Evolutionary conservation across 208 protist genomes (phyloP).

Genomic region (Zelonia costaricensis): DNA sequence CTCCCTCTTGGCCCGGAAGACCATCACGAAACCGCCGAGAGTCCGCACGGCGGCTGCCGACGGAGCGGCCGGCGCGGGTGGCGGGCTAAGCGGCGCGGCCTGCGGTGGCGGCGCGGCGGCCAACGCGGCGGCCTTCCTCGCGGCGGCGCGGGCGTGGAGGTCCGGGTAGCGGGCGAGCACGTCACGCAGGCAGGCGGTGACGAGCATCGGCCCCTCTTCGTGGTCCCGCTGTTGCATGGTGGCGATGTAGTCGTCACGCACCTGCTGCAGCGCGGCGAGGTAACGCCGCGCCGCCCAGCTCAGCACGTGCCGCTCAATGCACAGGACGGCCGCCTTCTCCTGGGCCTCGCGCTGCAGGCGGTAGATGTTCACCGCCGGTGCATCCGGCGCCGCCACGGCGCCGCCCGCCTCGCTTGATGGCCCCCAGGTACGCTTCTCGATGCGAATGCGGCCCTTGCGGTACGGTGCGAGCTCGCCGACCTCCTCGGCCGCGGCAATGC

Average conservation of each 20-base stretch:
- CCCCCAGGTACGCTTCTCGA: neutral
- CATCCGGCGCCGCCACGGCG: neutral
- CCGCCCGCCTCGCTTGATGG: neutral
- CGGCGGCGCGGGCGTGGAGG: neutral
- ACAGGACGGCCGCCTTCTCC: slow-evolving; percentile 11
- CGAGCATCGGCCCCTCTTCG: slow-evolving; percentile 16
- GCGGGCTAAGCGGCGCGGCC: neutral
- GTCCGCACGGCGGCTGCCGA: neutral
- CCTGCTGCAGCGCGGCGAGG: slow-evolving; percentile 8
- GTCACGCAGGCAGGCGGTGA: slow-evolving; percentile 2
- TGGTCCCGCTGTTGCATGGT: slow-evolving; percentile 9
- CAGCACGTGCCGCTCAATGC: slow-evolving; percentile 11
- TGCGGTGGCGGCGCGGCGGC: neutral
- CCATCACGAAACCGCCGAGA: slow-evolving; percentile 1
- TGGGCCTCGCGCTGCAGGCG: slow-evolving; percentile 6
- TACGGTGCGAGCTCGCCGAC: slow-evolving; percentile 37
- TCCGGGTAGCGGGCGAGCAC: slow-evolving; percentile 6
- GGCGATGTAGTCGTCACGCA: slow-evolving; percentile 23
- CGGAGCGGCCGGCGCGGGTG: no score
- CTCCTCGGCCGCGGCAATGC: slow-evolving; percentile 42
- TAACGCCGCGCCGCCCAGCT: slow-evolving; percentile 7
- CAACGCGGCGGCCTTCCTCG: neutral
- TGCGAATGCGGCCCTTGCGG: slow-evolving; percentile 6
- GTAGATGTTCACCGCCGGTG: neutral
- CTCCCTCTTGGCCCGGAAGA: slow-evolving; percentile 25